Conservation (phyloP, 2,329 filamentous ascomycete genomes). For the Pyrenochaeta sp. region DNA sequence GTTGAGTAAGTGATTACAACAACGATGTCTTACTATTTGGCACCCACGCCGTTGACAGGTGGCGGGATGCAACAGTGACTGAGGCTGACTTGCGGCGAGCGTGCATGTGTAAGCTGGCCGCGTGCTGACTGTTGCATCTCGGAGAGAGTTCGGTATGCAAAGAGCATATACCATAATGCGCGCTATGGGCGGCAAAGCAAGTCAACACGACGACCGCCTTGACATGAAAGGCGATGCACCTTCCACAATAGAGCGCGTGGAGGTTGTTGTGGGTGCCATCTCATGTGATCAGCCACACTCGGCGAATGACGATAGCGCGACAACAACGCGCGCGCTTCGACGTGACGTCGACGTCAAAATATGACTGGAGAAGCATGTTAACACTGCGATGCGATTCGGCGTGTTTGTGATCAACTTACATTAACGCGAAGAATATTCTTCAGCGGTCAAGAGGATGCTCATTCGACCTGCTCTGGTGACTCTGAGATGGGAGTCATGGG, state of each 20-base stretch:
- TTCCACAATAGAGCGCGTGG: constrained; percentile 5
- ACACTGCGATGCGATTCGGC: constrained; percentile 6
- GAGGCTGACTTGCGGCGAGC: constrained; percentile 1
- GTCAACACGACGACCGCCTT: neutral
- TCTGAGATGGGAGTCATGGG: constrained; percentile 55
- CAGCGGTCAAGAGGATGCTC: constrained; percentile 22
- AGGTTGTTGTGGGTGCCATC: constrained; percentile 1
- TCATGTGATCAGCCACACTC: constrained; percentile 19
- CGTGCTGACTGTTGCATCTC: neutral
- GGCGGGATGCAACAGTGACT: constrained; percentile 5
- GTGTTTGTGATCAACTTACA: constrained; percentile 11
- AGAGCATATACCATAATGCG: neutral
- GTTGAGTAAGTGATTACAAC: constrained; percentile 7
- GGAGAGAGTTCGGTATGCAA: neutral
- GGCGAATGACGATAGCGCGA: constrained; percentile 5
- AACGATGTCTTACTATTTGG: neutral
- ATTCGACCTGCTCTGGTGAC: constrained; percentile 50
- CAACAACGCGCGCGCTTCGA: constrained; percentile 17
- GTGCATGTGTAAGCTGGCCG: neutral
- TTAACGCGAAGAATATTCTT: constrained; percentile 5
- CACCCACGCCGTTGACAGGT: constrained; percentile 1
- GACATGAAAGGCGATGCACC: neutral
- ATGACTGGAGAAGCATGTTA: constrained; percentile 13
- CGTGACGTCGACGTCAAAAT: constrained; percentile 18
- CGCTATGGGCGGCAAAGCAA: constrained; percentile 1